A percentile compares a stretch with the other conserved stretches of the same genome.
phyloP scores from a whole-genome alignment of 2,329 filamentous ascomycete species.

The Colletotrichum cordylinicola region DNA sequence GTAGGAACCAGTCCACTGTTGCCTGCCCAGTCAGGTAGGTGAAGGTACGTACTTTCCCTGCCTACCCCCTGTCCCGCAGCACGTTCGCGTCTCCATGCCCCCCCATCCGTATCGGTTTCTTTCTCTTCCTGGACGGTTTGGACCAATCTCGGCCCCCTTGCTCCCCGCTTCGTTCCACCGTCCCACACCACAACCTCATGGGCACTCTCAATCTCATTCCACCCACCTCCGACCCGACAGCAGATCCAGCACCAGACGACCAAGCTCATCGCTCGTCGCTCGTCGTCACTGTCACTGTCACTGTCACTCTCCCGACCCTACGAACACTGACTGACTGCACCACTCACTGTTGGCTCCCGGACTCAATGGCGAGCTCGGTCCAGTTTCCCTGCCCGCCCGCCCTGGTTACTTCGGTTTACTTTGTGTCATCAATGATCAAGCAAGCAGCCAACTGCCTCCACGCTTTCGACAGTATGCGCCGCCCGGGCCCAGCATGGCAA shows the following conservation, averaged over 20 bases:
- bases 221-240: background rate
- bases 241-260: background rate
- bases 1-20: background rate
- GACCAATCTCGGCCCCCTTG: conserved; percentile 19
- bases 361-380: background rate
- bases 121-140: conserved; percentile 17
- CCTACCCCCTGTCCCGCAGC: background rate
- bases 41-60: background rate
- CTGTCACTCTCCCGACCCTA: background rate
- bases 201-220: background rate
- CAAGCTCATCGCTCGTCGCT: background rate
- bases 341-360: background rate
- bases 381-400: background rate
- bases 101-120: conserved; percentile 16
- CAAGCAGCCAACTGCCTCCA: background rate
- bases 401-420: background rate
- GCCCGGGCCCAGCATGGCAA: background rate
- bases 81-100: background rate
- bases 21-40: conserved; percentile 15
- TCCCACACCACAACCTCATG: conserved; percentile 5
- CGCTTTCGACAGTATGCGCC: background rate
- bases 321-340: background rate
- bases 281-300: background rate
- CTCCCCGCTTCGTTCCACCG: conserved; percentile 11
- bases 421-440: background rate